Evolutionary conservation across 305 asterid species (phyloP).

Genomic region (Fraxinus sp.): DNA sequence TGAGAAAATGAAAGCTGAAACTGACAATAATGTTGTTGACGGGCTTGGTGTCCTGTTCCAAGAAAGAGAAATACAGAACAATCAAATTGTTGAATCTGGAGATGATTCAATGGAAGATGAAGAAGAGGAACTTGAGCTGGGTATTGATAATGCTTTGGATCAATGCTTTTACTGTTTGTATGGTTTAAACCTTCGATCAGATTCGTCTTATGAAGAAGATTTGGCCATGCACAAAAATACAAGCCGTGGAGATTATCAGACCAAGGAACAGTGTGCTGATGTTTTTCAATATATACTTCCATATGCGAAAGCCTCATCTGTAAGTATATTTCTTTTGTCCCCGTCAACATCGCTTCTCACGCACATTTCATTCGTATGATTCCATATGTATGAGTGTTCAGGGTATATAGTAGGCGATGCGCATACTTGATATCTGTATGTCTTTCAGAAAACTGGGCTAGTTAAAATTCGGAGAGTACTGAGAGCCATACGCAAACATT

Average conservation of each 20-base stretch:
- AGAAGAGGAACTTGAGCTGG: slow-evolving; percentile 85
- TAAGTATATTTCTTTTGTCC: slow-evolving; percentile 42
- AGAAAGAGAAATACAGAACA: slow-evolving; percentile 40
- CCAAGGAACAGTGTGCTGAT: slow-evolving; percentile 98
- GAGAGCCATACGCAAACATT: slow-evolving; percentile 94
- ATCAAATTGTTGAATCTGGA: slow-evolving; percentile 38
- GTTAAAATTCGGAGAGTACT: slow-evolving; percentile 85
- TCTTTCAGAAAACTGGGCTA: slow-evolving; percentile 80
- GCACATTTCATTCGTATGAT: slow-evolving; percentile 11
- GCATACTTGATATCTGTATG: slow-evolving; percentile 22
- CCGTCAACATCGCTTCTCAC: slow-evolving; percentile 7
- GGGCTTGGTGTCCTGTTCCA: slow-evolving; percentile 37
- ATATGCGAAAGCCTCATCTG: slow-evolving; percentile 95
- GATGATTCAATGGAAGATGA: slow-evolving; percentile 71
- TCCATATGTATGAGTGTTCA: slow-evolving; percentile 8
- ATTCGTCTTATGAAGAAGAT: slow-evolving; percentile 92
- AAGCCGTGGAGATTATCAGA: slow-evolving; percentile 96
- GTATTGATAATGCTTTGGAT: slow-evolving; percentile 86
- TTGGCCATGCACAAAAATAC: slow-evolving; percentile 84
- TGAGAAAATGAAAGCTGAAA: slow-evolving; percentile 39
- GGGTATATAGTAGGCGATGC: slow-evolving; percentile 18
- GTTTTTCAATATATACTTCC: slow-evolving; percentile 94
- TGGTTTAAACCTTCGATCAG: slow-evolving; percentile 90
- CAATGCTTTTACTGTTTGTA: slow-evolving; percentile 95
- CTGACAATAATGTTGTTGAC: slow-evolving; percentile 34